Evolutionary conservation across 768 basidiomycete genomes (phyloP), one percentile per base, ranked within the genome.

Genomic region (Holtermannia corniformis): DNA sequence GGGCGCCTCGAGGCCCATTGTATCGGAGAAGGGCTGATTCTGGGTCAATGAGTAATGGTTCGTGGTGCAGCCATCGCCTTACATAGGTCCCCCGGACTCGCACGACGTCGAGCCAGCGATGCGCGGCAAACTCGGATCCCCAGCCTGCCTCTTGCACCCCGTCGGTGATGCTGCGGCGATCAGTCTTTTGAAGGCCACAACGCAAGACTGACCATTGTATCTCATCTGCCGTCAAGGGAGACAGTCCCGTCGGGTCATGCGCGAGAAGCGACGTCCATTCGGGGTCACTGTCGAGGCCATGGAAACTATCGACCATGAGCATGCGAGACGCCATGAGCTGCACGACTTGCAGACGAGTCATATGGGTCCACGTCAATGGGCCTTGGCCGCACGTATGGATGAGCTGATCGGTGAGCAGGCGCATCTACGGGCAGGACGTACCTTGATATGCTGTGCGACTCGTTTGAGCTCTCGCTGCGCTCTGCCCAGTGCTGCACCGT

Each of bases 391-490:
- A n/a, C 12, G 5, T 19, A 19, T 20, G 43, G 19, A n/a, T n/a
- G n/a, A n/a, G 7, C 23, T 44, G 43, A 5, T 19, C 19, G 23
- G 7, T 44, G 43, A 5, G 23, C 7, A 10, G 23, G 23, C 19
- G 19, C 7, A 27, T 4, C 42, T 11, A 41, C n/a, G 12, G 21
- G 14, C 19, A 7, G 3, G 20, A 44, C 50, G 12, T 11, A 52
- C 50, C 50, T 44, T 42, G 23, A 52, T 44, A 26, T 44, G 25
- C 43, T 26, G 42, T 3, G 50, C 50, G 22, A 52, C 41, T n/a
- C 43, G 16, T 27, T 52, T 52, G 13, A 52, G 42, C 42, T 52
- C 42, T 4, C 13, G 4, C 22, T 16, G 41, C 14, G 50, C 50
- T 19, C 19, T 44, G 23, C 11, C 20, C 21, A 44, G 20, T 16